Evolutionary conservation across 2,329 filamentous ascomycete genomes (phyloP).

Genomic region (Pezicula carpinea): DNA sequence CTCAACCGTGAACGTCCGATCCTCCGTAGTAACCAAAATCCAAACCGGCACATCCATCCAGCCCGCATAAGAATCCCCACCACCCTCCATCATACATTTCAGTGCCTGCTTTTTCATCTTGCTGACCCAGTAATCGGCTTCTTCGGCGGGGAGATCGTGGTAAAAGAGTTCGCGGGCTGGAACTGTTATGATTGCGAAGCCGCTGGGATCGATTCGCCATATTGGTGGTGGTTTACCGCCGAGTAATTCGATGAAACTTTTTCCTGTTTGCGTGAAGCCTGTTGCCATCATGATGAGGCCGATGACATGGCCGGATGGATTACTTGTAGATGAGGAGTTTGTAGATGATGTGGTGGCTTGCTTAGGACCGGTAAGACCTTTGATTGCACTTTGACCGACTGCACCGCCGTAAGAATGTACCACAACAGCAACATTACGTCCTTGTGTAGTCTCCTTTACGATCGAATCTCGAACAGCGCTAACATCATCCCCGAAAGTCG

Average conservation of each 20-base stretch:
- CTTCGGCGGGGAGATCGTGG: slow-evolving; percentile 37
- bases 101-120: slow-evolving; percentile 34
- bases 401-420: slow-evolving; percentile 40
- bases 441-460: slow-evolving; percentile 27
- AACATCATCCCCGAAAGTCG: slow-evolving; percentile 33
- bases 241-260: slow-evolving; percentile 33
- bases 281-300: slow-evolving; percentile 34
- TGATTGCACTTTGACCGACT: slow-evolving; percentile 34
- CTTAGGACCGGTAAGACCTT: slow-evolving; percentile 29
- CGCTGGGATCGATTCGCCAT: slow-evolving; percentile 33
- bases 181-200: slow-evolving; percentile 32
- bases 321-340: background rate
- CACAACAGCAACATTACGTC: slow-evolving; percentile 35
- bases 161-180: slow-evolving; percentile 36
- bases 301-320: slow-evolving; percentile 29
- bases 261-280: slow-evolving; percentile 31
- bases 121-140: slow-evolving; percentile 34
- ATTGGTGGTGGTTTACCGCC: slow-evolving; percentile 32
- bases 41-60: slow-evolving; percentile 25
- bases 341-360: background rate
- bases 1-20: slow-evolving; percentile 32
- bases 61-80: slow-evolving; percentile 23
- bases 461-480: slow-evolving; percentile 31
- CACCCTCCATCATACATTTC: slow-evolving; percentile 36
- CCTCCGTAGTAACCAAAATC: slow-evolving; percentile 36